Evolutionary conservation across 75 land plant genomes (phyloP).

Genomic region (Pinus tabuliformis): DNA sequence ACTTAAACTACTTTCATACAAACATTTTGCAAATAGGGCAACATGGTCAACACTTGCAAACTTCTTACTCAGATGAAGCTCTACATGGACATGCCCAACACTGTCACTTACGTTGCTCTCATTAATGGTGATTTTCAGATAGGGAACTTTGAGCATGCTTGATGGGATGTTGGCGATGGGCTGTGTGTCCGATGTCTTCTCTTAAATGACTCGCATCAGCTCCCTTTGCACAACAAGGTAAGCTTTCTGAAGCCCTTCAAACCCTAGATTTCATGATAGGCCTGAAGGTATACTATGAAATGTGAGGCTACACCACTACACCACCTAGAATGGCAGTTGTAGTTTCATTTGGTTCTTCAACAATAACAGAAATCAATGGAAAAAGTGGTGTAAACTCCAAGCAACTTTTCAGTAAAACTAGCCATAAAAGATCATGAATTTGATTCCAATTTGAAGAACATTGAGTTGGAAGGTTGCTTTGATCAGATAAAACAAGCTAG

Average conservation of each 20-base stretch:
- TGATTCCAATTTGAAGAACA: conserved; percentile 68
- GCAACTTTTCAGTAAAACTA: conserved; percentile 68
- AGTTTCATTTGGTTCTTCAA: conserved; percentile 58
- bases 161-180: conserved; percentile 51
- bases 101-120: not conserved
- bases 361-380: conserved; percentile 77
- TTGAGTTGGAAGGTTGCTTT: conserved; percentile 88
- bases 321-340: conserved; percentile 44
- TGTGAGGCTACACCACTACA: conserved; percentile 13
- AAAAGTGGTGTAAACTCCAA: conserved; percentile 76
- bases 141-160: conserved; percentile 28
- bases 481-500: conserved; percentile 91
- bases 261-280: conserved; percentile 17
- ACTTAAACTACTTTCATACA: not conserved
- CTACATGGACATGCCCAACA: not conserved
- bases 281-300: not conserved
- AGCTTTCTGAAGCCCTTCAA: conserved; percentile 20
- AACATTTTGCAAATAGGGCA: not conserved
- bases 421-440: conserved; percentile 72
- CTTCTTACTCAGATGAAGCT: not conserved
- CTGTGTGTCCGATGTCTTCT: conserved; percentile 36
- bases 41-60: not conserved
- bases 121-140: not conserved
- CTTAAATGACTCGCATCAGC: conserved; percentile 36
- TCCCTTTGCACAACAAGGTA: conserved; percentile 40